Percentiles rank a stretch among this genome's conserved stretches.
Evolutionary conservation across 2,329 filamentous ascomycete species (phyloP).

Genomic region (Orbilia oligospora): DNA sequence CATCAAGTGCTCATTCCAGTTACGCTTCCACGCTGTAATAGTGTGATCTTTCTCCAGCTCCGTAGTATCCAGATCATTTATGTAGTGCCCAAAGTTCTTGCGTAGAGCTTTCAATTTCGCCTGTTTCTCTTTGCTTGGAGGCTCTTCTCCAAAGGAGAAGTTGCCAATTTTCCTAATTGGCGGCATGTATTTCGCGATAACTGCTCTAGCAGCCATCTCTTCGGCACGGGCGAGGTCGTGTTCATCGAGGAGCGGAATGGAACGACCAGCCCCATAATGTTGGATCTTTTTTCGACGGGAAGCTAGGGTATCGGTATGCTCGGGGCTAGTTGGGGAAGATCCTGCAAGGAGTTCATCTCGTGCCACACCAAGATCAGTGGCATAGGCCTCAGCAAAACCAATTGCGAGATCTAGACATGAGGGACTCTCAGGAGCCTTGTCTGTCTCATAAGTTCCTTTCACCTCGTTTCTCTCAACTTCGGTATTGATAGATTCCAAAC

Average conservation of each 20-base stretch:
- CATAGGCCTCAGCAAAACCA: constrained; percentile 17
- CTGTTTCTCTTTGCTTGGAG: not conserved
- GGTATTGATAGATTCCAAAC: not conserved
- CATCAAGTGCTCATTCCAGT: constrained; percentile 1
- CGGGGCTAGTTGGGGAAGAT: not conserved
- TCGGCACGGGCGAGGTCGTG: constrained; percentile 11
- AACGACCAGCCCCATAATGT: not conserved
- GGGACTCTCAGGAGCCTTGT: not conserved
- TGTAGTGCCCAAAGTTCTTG: not conserved
- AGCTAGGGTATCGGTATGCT: not conserved
- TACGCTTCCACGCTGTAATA: not conserved
- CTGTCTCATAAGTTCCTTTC: not conserved
- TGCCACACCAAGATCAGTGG: not conserved
- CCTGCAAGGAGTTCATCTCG: not conserved
- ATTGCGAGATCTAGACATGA: not conserved
- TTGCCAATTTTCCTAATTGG: not conserved
- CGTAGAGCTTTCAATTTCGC: not conserved
- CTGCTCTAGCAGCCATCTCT: not conserved
- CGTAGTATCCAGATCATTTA: constrained; percentile 10
- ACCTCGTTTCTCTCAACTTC: not conserved
- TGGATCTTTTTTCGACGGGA: not conserved
- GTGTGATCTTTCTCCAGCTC: constrained; percentile 10
- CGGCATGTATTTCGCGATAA: not conserved
- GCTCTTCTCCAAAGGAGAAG: not conserved
- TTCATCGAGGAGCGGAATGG: constrained; percentile 16